Percentiles rank a stretch among this genome's conserved stretches.
Conservation (phyloP, 2,329 filamentous ascomycete species). For the Tolypocladium ophioglossoides region DNA sequence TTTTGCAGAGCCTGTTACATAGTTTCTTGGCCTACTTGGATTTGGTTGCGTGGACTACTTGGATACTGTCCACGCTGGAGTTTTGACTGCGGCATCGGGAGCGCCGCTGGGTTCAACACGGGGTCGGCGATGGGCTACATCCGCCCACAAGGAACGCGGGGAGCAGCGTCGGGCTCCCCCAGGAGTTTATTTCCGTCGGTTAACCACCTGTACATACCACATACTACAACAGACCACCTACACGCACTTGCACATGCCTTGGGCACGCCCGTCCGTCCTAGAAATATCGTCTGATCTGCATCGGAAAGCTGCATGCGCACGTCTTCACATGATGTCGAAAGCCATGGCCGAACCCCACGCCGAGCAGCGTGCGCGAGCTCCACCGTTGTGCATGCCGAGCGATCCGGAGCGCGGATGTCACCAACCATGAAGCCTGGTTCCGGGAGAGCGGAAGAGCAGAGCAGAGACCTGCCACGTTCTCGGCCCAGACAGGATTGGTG, state of each 20-base stretch:
- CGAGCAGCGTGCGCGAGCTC: neutral
- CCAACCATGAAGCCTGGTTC: neutral
- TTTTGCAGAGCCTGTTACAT: neutral
- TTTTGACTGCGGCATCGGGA: neutral
- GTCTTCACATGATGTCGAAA: too few species aligned
- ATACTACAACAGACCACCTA: too few species aligned
- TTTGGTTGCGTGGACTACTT: neutral
- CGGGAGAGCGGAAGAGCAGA: neutral
- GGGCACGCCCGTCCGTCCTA: too few species aligned
- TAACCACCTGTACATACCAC: neutral
- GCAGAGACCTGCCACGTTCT: neutral
- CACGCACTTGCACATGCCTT: too few species aligned
- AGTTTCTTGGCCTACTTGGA: neutral
- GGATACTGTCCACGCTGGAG: neutral
- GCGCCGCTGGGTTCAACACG: neutral
- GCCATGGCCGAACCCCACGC: too few species aligned
- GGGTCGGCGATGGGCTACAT: neutral
- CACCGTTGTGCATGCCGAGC: neutral
- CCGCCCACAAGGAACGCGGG: neutral
- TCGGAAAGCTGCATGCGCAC: too few species aligned
- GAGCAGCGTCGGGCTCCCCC: neutral
- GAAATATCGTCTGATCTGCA: too few species aligned
- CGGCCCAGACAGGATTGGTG: neutral
- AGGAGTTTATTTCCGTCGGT: neutral
- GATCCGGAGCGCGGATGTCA: neutral